Conservation (phyloP, 441 rosid genomes). For the Omphalea diandra region DNA sequence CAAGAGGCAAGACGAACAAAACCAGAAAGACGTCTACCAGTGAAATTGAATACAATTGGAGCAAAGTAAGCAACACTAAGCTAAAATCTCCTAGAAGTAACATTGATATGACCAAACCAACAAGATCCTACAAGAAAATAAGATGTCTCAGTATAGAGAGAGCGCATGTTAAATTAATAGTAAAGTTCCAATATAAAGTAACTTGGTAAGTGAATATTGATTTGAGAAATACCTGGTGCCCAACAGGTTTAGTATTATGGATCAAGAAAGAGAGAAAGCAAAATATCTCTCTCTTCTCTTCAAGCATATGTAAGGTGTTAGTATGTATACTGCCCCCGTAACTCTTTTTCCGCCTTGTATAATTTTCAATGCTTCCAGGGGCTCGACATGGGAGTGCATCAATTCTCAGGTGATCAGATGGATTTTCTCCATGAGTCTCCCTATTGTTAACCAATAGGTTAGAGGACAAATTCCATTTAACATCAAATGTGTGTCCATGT, state of each 20-base stretch:
- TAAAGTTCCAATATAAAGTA: not conserved
- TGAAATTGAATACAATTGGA: conserved; percentile 94
- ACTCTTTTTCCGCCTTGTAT: conserved; percentile 51
- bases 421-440: conserved; percentile 38
- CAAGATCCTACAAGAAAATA: conserved; percentile 82
- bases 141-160: conserved; percentile 13
- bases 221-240: conserved; percentile 79
- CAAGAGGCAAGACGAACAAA: conserved; percentile 87
- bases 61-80: conserved; percentile 96
- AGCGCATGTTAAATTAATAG: conserved; percentile 19
- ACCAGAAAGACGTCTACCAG: conserved; percentile 82
- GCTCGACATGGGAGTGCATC: conserved; percentile 42
- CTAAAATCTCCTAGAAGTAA: conserved; percentile 98
- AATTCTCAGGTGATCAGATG: conserved; percentile 44
- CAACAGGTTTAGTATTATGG: conserved; percentile 98
- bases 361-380: conserved; percentile 49
- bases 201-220: not conserved
- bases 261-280: conserved; percentile 86
- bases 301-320: conserved; percentile 74
- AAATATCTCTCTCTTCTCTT: conserved; percentile 92
- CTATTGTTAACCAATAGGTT: conserved; percentile 6
- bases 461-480: conserved; percentile 25
- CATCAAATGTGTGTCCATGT: not conserved
- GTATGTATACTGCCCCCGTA: conserved; percentile 69
- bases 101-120: conserved; percentile 97